A percentile compares a stretch with the other conserved stretches of the same genome.
These are phyloP conservation scores for Fusarium illudens DNA, from an alignment of 2,329 filamentous ascomycete species.

Conservation along the genomic window DNA sequence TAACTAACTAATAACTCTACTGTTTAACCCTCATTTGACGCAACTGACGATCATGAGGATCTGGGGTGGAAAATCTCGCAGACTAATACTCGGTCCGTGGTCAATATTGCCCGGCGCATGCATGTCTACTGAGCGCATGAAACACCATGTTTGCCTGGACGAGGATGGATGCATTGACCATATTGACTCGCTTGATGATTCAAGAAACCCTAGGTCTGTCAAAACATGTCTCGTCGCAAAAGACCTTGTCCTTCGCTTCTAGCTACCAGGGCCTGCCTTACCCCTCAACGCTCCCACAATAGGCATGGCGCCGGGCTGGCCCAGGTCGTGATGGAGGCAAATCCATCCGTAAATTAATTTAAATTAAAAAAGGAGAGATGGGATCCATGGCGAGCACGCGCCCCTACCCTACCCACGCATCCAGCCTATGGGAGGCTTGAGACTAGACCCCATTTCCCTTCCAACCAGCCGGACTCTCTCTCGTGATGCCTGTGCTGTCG, in stretches of 20 bases:
- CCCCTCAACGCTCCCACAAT: conserved; percentile 20
- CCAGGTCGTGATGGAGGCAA: conserved; percentile 32
- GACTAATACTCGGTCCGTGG: background rate
- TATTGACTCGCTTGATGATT: background rate
- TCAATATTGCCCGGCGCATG: background rate
- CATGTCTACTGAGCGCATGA: background rate
- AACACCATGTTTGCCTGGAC: background rate
- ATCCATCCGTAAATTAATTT: no score
- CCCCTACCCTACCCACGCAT: conserved; percentile 3
- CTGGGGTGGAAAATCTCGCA: conserved; percentile 9
- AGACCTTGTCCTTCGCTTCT: background rate
- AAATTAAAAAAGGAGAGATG: conserved; percentile 35
- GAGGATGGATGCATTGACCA: background rate
- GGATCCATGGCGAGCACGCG: conserved; percentile 2
- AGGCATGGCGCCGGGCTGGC: conserved; percentile 20
- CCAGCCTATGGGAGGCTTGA: conserved; percentile 32
- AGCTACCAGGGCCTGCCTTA: background rate
- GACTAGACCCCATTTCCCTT: conserved; percentile 20
- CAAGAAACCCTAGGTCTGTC: conserved; percentile 6
- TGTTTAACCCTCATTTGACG: conserved; percentile 21
- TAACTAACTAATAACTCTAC: conserved; percentile 12
- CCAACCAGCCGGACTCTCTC: background rate
- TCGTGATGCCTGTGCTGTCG: background rate
- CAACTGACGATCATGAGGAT: conserved; percentile 14
- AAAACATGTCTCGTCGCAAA: conserved; percentile 14